Base-by-base conservation (phyloP, 179 eudicot species). In the Spinacia oleracea region DNA sequence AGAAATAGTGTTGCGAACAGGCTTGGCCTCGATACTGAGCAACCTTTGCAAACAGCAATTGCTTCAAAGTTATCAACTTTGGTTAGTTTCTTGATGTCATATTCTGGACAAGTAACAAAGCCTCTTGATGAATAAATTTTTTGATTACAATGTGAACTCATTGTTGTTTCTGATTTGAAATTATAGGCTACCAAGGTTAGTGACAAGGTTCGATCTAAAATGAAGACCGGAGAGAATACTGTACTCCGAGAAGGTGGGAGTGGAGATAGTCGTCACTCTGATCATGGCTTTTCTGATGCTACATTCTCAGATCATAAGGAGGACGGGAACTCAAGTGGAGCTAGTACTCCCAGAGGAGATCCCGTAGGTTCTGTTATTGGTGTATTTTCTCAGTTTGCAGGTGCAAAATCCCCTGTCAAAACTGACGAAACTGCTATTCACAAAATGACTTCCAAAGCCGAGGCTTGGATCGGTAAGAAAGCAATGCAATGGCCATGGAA, bases 401-500 rank as follows among this genome's bases (percentile, higher is more conserved):
- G 87, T 8, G 91, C 84, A 27, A 81, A 81, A 74, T 80, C 88
- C 64, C 82, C 78, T 3, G 87, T 79, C 35, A 86, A 84, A 70
- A 15, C 83, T 46, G 91, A 89, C 42, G 96, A 93, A 81, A 75
- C 87, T 51, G 86, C 86, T 72, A 88, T 96, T 51, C 89, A 87
- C 46, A 92, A 86, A 78, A 86, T 93, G 50, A 79, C 89, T 66
- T 96, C 98, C 53, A 93, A 86, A 81, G 94, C 98, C 4, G 97
- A 96, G 85, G 91, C 91, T 46, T 96, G 91, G 97, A 91, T 96
- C 68, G 82, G 82, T 79, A 93, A 92, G 84, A 93, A 88, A 84
- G 81, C 90, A 73, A 81, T 89, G 76, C 81, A 89, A 59, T 96
- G 98, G 99, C 91, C 97, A 5, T 88, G 94, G 92, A 93, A 89